phyloP scores from a whole-genome alignment of 305 asterid species.

The Solanum hybrid region DNA sequence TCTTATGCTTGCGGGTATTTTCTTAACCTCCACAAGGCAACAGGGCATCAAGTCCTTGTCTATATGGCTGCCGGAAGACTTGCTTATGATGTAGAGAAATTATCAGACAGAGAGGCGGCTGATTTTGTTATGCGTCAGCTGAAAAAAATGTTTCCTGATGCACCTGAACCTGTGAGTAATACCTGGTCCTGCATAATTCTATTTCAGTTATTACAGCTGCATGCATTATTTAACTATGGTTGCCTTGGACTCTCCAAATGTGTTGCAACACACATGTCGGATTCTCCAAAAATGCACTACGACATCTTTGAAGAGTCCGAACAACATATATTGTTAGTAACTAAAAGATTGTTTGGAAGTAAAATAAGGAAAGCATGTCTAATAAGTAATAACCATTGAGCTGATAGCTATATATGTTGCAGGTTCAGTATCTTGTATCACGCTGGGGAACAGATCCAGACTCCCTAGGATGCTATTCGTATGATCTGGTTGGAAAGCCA shows the following conservation, averaged over 20 bases:
- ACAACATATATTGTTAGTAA: background rate
- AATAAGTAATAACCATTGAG: background rate
- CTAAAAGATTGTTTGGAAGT: background rate
- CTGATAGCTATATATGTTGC: background rate
- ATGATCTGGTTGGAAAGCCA: constrained; percentile 85
- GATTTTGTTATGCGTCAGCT: constrained; percentile 70
- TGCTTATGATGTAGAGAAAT: constrained; percentile 80
- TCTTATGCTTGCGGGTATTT: constrained; percentile 87
- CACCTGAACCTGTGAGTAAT: constrained; percentile 69
- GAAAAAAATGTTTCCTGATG: constrained; percentile 79
- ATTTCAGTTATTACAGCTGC: background rate
- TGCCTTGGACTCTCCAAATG: background rate
- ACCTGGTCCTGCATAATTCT: background rate
- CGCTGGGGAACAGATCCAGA: constrained; percentile 87
- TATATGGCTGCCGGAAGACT: constrained; percentile 96
- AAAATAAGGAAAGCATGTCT: background rate
- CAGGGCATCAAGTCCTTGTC: constrained; percentile 81
- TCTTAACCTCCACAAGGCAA: constrained; percentile 94
- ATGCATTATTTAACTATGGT: background rate
- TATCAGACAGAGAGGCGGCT: constrained; percentile 63
- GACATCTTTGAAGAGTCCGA: background rate
- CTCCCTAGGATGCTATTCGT: constrained; percentile 79
- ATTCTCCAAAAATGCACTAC: background rate
- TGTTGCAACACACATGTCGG: background rate
- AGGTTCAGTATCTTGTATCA: constrained; percentile 77